These are phyloP conservation scores for Taphrina communis DNA, from an alignment of 1,139 yeast genomes.

Conservation along the genomic window DNA sequence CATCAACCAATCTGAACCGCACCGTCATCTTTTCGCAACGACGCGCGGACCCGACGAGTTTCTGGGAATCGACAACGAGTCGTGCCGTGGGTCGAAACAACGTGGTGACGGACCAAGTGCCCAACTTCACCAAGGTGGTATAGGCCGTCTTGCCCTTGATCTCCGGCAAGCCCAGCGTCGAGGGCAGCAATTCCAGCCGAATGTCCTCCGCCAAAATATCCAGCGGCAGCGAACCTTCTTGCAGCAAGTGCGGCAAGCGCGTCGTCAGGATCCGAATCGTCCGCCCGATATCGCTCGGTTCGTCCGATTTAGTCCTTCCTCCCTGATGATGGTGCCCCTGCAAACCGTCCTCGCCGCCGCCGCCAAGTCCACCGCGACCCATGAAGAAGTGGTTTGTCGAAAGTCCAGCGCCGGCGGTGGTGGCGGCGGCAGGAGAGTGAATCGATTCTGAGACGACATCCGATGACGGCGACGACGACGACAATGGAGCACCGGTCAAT, in stretches of 20 bases:
- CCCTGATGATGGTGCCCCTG: too few species aligned
- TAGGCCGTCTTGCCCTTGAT: conserved; percentile 37
- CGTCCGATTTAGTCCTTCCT: background rate
- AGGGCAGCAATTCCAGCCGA: conserved; percentile 31
- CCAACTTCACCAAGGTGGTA: conserved; percentile 22
- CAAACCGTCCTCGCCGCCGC: too few species aligned
- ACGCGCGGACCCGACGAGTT: conserved; percentile 21
- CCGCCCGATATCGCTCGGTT: conserved; percentile 23
- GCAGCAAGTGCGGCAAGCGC: conserved; percentile 23
- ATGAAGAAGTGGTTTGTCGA: background rate
- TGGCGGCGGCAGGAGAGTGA: too few species aligned
- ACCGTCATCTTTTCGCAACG: conserved; percentile 13
- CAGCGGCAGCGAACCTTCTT: conserved; percentile 28
- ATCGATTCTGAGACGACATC: too few species aligned
- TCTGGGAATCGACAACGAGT: conserved; percentile 19
- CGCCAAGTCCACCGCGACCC: background rate
- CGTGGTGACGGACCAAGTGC: conserved; percentile 33
- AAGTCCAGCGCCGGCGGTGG: too few species aligned
- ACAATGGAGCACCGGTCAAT: too few species aligned
- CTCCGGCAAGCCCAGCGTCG: conserved; percentile 31
- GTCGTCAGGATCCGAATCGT: conserved; percentile 32
- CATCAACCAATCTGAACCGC: conserved; percentile 31
- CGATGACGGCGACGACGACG: too few species aligned
- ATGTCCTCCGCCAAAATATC: conserved; percentile 24
- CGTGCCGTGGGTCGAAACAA: conserved; percentile 9